Percentiles rank a stretch among this genome's conserved stretches.
Conservation (phyloP, 1,139 yeast genomes). For the Barnettozyma hawaiiensis region DNA sequence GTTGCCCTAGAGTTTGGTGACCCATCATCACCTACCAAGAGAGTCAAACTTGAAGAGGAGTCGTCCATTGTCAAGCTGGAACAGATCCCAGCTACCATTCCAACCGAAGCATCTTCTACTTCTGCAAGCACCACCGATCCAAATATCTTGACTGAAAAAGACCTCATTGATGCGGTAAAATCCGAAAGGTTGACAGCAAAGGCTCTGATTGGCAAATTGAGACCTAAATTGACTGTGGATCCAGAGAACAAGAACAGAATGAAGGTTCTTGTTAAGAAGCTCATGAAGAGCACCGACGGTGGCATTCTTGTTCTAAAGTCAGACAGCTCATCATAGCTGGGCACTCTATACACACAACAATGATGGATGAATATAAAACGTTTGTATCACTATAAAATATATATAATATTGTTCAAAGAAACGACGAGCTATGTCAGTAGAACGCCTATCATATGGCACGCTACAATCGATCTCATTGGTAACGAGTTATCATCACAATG, state of each 20-base stretch:
- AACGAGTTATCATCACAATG: too few species aligned
- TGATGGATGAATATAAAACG: too few species aligned
- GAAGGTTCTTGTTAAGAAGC: slow-evolving; percentile 61
- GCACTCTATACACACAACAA: background rate
- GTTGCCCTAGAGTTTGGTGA: slow-evolving; percentile 21
- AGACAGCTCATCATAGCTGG: background rate
- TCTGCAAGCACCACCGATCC: slow-evolving; percentile 10
- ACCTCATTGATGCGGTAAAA: slow-evolving; percentile 61
- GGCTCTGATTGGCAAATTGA: slow-evolving; percentile 56
- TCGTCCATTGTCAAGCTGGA: slow-evolving; percentile 18
- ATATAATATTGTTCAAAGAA: too few species aligned
- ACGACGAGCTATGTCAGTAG: too few species aligned
- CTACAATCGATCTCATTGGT: too few species aligned
- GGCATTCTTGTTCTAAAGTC: slow-evolving; percentile 57
- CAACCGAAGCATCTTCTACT: slow-evolving; percentile 20
- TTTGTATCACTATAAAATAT: too few species aligned
- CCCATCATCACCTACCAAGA: slow-evolving; percentile 34
- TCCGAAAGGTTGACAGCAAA: slow-evolving; percentile 56
- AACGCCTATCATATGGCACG: too few species aligned
- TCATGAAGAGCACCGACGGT: slow-evolving; percentile 55
- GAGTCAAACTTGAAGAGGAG: slow-evolving; percentile 37
- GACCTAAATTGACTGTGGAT: slow-evolving; percentile 59
- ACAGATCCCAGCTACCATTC: slow-evolving; percentile 21
- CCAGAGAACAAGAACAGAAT: slow-evolving; percentile 67
- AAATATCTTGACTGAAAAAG: slow-evolving; percentile 47